phyloP scores from a whole-genome alignment of 2,329 filamentous ascomycete species.

The Aspergillus luchuensis region DNA sequence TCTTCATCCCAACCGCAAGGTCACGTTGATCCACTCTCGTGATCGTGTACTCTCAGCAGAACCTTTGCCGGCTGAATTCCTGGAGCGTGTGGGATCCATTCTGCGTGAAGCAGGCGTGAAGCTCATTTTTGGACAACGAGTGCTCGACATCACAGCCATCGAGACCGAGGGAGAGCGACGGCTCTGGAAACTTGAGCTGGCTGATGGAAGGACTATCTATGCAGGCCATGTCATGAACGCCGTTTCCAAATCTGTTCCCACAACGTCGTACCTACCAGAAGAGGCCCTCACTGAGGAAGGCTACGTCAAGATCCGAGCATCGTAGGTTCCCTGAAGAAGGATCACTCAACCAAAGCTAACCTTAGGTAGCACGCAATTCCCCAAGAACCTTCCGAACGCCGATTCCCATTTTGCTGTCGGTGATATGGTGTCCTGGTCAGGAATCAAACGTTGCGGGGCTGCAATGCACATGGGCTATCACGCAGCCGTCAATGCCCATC shows the following conservation, averaged over 20 bases:
- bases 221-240: slow-evolving; percentile 71
- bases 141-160: slow-evolving; percentile 26
- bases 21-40: slow-evolving; percentile 76
- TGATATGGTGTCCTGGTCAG: slow-evolving; percentile 70
- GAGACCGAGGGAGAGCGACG: slow-evolving; percentile 19
- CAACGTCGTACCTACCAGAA: slow-evolving; percentile 63
- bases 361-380: slow-evolving; percentile 56
- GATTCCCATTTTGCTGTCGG: slow-evolving; percentile 68
- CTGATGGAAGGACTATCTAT: slow-evolving; percentile 60
- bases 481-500: slow-evolving; percentile 67
- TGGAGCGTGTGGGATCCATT: slow-evolving; percentile 58
- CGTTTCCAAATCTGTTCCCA: slow-evolving; percentile 64
- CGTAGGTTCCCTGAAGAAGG: slow-evolving; percentile 26
- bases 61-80: slow-evolving; percentile 69
- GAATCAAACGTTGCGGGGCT: slow-evolving; percentile 76
- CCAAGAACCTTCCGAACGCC: slow-evolving; percentile 57
- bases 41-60: slow-evolving; percentile 72
- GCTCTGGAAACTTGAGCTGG: slow-evolving; percentile 55
- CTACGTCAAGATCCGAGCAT: slow-evolving; percentile 64
- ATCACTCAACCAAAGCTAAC: neutral
- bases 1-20: slow-evolving; percentile 62
- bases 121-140: slow-evolving; percentile 31
- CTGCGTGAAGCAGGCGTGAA: slow-evolving; percentile 63
- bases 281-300: slow-evolving; percentile 64
- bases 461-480: slow-evolving; percentile 74